phyloP scores from a whole-genome alignment of 768 basidiomycete genomes.

The Psilocybe subaeruginosa region DNA sequence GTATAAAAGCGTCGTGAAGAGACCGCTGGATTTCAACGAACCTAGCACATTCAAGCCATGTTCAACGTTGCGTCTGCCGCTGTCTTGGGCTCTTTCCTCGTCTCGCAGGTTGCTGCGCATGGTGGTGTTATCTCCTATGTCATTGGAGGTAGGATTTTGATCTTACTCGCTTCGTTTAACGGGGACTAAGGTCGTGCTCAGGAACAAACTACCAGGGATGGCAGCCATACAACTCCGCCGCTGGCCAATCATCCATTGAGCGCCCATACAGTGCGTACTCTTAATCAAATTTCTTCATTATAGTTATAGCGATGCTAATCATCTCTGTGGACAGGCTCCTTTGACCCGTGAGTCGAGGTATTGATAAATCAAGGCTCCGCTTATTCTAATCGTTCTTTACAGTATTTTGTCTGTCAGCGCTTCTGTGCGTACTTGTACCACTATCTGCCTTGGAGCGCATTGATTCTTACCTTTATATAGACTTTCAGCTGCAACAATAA shows the following conservation, averaged over 20 bases:
- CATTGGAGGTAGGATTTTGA: conserved; percentile 28
- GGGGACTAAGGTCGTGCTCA: conserved; percentile 4
- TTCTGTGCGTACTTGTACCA: conserved; percentile 10
- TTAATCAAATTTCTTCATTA: neutral
- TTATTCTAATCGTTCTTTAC: neutral
- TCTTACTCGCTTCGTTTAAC: neutral
- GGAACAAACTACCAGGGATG: conserved; percentile 35
- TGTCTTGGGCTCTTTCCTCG: conserved; percentile 30
- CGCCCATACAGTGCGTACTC: conserved; percentile 32
- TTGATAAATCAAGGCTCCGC: neutral
- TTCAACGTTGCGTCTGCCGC: conserved; percentile 25
- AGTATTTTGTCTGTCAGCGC: conserved; percentile 29
- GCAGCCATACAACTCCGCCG: conserved; percentile 38
- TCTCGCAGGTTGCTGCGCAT: conserved; percentile 35
- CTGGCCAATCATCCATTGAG: conserved; percentile 36
- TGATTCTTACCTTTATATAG: conserved; percentile 6
- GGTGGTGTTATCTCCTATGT: conserved; percentile 40
- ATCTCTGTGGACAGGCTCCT: conserved; percentile 22
- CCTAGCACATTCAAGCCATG: conserved; percentile 11
- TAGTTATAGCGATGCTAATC: neutral
- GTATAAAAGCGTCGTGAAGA: neutral
- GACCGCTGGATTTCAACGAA: neutral
- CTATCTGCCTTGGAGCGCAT: neutral
- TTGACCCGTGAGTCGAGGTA: conserved; percentile 31
- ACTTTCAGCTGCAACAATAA: conserved; percentile 40